Evolutionary conservation across 768 basidiomycete species (phyloP), one percentile per base, ranked within the genome.

Genomic region (Floccularia luteovirens): DNA sequence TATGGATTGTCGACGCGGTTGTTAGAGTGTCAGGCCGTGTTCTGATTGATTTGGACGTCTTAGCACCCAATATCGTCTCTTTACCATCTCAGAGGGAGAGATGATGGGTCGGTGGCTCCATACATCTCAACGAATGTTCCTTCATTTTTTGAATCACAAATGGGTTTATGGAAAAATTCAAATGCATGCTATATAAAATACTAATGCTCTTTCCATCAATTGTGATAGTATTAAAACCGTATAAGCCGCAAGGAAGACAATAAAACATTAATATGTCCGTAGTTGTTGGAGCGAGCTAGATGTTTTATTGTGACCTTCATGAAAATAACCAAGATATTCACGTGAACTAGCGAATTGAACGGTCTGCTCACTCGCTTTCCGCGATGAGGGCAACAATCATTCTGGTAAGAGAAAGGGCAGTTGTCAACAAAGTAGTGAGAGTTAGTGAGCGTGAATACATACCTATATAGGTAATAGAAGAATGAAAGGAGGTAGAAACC

Each of bases 391-490:
- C 86, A 24, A 87, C 79, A 52, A 90, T 90, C 87, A 90, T 89
- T 53, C 86, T 89, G 44, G 20, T 31, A 11, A 39, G 23, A 37
- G 12, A 34, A 7, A 8, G 32, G 7, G n/a, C n/a, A 32, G 28
- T 12, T 12, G 39, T 47, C 16, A 53, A 27, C 11, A 38, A 36
- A 16, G 4, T 24, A 1, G 21, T 38, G 3, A 37, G 19, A 17
- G 24, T 20, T 3, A 17, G 14, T 33, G 25, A 16, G 10, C 16
- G 11, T 19, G 17, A 20, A 28, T 16, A 67, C 88, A 42, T 49
- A 89, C 89, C 86, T 73, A 56, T 91, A 91, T 49, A 91, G 79
- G 54, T 91, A 91, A 61, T 87, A 90, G 72, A 90, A 90, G 71
- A 89, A 90, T 41, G 88, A 90, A 42, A 91, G 70, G 48, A 91